phyloP scores from a whole-genome alignment of 1,284 basidiomycete genomes.

The Flammula alnicola region DNA sequence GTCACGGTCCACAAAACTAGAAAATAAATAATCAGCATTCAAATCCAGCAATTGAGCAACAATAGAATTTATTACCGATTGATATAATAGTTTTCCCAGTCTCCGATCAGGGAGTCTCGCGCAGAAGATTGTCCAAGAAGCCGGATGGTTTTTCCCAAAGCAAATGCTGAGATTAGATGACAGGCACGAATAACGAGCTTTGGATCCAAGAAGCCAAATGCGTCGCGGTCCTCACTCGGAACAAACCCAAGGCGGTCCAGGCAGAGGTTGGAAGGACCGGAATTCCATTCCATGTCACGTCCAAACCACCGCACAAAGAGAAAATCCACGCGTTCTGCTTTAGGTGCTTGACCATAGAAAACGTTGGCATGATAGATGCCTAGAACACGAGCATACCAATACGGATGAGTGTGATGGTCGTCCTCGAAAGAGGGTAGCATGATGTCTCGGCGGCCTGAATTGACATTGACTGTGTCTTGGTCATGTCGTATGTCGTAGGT shows the following conservation, averaged over 20 bases:
- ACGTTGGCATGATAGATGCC: slow-evolving; percentile 15
- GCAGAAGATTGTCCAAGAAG: slow-evolving; percentile 15
- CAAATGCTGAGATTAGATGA: slow-evolving; percentile 24
- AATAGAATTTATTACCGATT: slow-evolving; percentile 13
- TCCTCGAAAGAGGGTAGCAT: slow-evolving; percentile 24
- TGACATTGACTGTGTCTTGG: too few relatives aligned
- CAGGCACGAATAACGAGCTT: slow-evolving; percentile 20
- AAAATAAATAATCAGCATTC: neutral
- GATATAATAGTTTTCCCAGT: slow-evolving; percentile 21
- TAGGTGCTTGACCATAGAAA: slow-evolving; percentile 1
- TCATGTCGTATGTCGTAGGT: too few relatives aligned
- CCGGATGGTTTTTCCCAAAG: neutral
- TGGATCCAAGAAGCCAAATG: slow-evolving; percentile 28
- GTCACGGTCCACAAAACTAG: slow-evolving; percentile 24
- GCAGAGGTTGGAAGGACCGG: slow-evolving; percentile 15
- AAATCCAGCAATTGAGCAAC: neutral
- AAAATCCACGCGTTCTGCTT: slow-evolving; percentile 7
- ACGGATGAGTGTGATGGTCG: slow-evolving; percentile 11
- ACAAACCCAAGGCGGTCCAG: slow-evolving; percentile 23
- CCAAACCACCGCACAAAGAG: slow-evolving; percentile 23
- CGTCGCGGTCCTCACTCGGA: slow-evolving; percentile 4
- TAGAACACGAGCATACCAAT: slow-evolving; percentile 15
- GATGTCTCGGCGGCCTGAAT: too few relatives aligned
- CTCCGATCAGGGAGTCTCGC: slow-evolving; percentile 6
- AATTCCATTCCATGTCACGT: slow-evolving; percentile 7